These are phyloP conservation scores for Curvularia eragrostidis DNA, from an alignment of 2,329 filamentous ascomycete species.

Conservation along the genomic window DNA sequence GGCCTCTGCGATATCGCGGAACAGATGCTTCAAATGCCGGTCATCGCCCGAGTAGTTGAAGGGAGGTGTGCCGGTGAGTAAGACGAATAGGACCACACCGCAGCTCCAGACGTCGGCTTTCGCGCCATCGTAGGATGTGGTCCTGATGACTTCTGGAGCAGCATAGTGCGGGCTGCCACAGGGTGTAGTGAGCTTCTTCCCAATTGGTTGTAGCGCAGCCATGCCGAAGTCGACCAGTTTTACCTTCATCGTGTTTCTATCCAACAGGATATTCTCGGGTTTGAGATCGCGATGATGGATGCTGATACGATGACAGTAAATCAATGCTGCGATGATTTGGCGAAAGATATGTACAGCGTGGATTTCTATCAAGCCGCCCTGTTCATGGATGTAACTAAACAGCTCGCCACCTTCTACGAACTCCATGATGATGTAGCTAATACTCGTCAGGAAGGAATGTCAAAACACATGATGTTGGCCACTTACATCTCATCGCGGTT, in stretches of 20 bases:
- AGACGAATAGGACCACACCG: conserved; percentile 78
- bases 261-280: conserved; percentile 93
- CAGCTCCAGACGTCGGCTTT: conserved; percentile 93
- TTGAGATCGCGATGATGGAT: conserved; percentile 97
- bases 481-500: conserved; percentile 91
- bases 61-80: conserved; percentile 82
- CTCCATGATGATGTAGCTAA: conserved; percentile 91
- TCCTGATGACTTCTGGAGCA: conserved; percentile 86
- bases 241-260: conserved; percentile 71
- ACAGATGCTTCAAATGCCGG: conserved; percentile 66
- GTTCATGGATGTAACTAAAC: conserved; percentile 81
- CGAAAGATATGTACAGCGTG: conserved; percentile 85
- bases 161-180: conserved; percentile 98
- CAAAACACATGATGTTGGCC: neutral
- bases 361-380: conserved; percentile 77
- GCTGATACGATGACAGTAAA: conserved; percentile 92
- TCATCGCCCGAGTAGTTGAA: conserved; percentile 64
- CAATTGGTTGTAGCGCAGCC: conserved; percentile 86
- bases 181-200: conserved; percentile 81
- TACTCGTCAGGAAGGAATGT: conserved; percentile 20
- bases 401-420: conserved; percentile 85
- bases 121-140: conserved; percentile 79
- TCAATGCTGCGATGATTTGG: conserved; percentile 89
- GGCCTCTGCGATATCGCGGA: conserved; percentile 63
- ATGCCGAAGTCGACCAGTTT: conserved; percentile 99